These are phyloP conservation scores for Trichoderma sp. DNA, from an alignment of 2,329 filamentous ascomycete genomes.

Conservation along the genomic window DNA sequence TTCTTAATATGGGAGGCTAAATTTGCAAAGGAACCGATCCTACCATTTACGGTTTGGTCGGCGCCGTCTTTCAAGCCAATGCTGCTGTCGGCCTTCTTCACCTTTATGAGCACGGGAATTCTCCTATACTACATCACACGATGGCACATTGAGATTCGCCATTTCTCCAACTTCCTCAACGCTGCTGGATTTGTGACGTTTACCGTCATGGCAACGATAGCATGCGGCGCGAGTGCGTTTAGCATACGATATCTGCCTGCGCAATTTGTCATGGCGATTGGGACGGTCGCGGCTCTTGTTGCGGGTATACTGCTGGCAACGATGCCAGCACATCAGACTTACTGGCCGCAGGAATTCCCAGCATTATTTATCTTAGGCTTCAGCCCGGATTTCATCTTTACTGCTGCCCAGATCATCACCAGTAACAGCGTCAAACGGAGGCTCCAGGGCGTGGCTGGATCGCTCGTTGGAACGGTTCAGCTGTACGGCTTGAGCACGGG, in stretches of 20 bases:
- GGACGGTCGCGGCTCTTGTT: neutral
- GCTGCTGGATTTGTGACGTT: neutral
- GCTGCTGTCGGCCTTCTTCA: conserved; percentile 11
- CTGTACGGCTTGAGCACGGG: conserved; percentile 9
- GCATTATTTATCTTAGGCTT: neutral
- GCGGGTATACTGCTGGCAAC: conserved; percentile 2
- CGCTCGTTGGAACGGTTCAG: neutral
- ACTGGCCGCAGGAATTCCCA: conserved; percentile 5
- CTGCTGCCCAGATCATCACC: neutral
- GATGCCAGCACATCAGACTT: neutral
- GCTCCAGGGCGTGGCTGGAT: conserved; percentile 2
- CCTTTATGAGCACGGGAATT: conserved; percentile 6
- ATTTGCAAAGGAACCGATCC: neutral
- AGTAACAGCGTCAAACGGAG: neutral
- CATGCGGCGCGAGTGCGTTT: neutral
- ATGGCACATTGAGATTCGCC: neutral
- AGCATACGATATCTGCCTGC: conserved; percentile 9
- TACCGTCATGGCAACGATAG: neutral
- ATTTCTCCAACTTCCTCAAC: conserved; percentile 3
- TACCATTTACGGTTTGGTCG: conserved; percentile 1
- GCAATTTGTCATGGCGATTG: conserved; percentile 1
- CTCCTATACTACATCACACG: conserved; percentile 5
- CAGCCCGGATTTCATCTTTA: conserved; percentile 4
- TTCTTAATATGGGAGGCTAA: conserved; percentile 7
- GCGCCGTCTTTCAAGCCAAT: conserved; percentile 12